phyloP scores from a whole-genome alignment of 495 filamentous ascomycete genomes.

The Trypethelium eluteriae region DNA sequence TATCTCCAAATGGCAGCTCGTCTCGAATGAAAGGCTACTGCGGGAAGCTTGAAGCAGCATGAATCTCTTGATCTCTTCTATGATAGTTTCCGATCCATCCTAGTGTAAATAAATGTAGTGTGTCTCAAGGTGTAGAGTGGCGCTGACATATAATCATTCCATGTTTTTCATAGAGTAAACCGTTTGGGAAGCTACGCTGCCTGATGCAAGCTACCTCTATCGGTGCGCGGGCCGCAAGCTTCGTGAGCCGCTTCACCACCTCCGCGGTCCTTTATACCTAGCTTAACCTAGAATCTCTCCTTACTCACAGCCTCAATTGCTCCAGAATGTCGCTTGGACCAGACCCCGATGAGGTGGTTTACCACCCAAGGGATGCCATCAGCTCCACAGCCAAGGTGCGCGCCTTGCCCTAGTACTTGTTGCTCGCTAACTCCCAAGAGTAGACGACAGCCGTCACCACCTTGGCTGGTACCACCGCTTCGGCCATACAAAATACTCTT shows the following conservation, averaged over 20 bases:
- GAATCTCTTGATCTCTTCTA: neutral
- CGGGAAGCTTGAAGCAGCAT: neutral
- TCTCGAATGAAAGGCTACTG: neutral
- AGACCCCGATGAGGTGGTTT: slow-evolving; percentile 33
- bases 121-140: neutral
- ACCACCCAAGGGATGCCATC: slow-evolving; percentile 76
- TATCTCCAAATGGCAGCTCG: neutral
- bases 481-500: slow-evolving; percentile 79
- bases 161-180: neutral
- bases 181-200: neutral
- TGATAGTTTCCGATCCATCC: neutral
- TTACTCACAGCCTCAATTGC: neutral
- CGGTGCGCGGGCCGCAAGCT: slow-evolving; percentile 5
- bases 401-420: neutral
- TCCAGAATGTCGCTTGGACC: neutral
- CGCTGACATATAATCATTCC: neutral
- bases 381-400: slow-evolving; percentile 48
- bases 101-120: no score
- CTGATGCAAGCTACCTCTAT: no score
- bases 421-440: neutral
- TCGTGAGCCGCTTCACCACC: neutral
- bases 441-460: slow-evolving; percentile 52
- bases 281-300: neutral
- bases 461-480: slow-evolving; percentile 58
- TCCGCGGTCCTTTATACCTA: neutral